Conservation (phyloP, 495 filamentous ascomycete genomes). For the Penicillium paxilli region DNA sequence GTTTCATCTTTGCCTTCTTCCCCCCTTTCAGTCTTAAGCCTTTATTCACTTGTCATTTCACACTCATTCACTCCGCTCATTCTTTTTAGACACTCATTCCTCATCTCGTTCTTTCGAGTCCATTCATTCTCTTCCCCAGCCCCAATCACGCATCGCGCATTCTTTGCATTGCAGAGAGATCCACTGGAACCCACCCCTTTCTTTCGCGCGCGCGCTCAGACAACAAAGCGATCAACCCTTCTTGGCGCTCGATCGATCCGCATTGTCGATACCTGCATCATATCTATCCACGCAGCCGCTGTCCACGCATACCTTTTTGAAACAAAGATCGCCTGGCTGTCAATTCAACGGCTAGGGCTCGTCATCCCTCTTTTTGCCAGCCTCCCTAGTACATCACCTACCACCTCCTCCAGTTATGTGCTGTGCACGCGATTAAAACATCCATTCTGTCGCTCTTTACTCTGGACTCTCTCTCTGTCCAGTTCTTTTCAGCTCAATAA, state of each 20-base stretch:
- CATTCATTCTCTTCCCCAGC: constrained; percentile 14
- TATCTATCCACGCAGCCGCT: neutral
- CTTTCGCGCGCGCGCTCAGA: constrained; percentile 21
- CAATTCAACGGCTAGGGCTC: constrained; percentile 1
- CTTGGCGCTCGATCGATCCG: constrained; percentile 13
- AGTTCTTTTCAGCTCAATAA: constrained; percentile 7
- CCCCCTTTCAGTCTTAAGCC: constrained; percentile 2
- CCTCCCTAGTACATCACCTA: constrained; percentile 1
- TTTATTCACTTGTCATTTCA: neutral
- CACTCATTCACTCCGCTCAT: constrained; percentile 1
- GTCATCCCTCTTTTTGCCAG: neutral
- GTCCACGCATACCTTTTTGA: constrained; percentile 19
- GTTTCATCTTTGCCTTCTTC: constrained; percentile 14
- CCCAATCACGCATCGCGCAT: constrained; percentile 11
- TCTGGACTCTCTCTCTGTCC: neutral
- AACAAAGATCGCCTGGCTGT: constrained; percentile 10
- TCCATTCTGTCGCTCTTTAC: constrained; percentile 12
- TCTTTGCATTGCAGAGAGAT: constrained; percentile 26
- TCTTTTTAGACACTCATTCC: neutral
- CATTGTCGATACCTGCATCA: constrained; percentile 6
- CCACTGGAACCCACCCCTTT: constrained; percentile 21
- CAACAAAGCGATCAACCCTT: constrained; percentile 14
- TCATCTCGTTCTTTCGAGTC: neutral
- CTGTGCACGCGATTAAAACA: constrained; percentile 21
- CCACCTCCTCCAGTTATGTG: constrained; percentile 18